phyloP scores from a whole-genome alignment of 2,329 filamentous ascomycete species.

The Beauveria bassiana region DNA sequence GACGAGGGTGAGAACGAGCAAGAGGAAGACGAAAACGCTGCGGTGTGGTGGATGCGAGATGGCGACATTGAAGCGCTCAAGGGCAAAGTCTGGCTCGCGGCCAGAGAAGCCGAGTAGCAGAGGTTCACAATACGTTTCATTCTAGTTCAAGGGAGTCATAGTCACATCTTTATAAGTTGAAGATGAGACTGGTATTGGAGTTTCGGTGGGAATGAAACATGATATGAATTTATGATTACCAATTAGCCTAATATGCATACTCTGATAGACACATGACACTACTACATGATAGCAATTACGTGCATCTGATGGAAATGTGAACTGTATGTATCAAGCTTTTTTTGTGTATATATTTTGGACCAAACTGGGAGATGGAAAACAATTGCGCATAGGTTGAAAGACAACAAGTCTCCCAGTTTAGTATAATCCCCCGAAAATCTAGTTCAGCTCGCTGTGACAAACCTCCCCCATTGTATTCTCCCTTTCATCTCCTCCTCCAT shows the following conservation, averaged over 20 bases:
- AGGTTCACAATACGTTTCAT: not conserved
- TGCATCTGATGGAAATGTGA: not conserved
- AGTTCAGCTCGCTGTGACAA: not conserved
- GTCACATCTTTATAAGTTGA: too few species aligned
- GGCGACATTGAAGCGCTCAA: conserved; percentile 48
- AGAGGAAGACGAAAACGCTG: conserved; percentile 20
- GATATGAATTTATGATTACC: conserved; percentile 1
- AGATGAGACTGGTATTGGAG: not conserved
- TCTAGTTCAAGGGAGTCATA: too few species aligned
- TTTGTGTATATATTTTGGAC: conserved; percentile 1
- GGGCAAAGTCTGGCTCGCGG: conserved; percentile 46
- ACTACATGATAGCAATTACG: not conserved
- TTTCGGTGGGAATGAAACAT: not conserved
- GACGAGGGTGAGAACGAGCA: conserved; percentile 17
- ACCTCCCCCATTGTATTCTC: too few species aligned
- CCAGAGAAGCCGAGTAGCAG: conserved; percentile 27
- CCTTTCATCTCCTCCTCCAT: too few species aligned
- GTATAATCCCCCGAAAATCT: conserved; percentile 8
- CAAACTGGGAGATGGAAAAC: not conserved
- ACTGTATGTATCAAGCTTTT: conserved; percentile 9
- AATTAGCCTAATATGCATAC: not conserved
- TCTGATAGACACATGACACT: not conserved
- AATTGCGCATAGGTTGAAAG: not conserved
- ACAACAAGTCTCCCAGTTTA: not conserved
- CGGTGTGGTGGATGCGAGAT: conserved; percentile 48